Conservation (phyloP, 164 flowering plant species). For the Vitis cinerea region DNA sequence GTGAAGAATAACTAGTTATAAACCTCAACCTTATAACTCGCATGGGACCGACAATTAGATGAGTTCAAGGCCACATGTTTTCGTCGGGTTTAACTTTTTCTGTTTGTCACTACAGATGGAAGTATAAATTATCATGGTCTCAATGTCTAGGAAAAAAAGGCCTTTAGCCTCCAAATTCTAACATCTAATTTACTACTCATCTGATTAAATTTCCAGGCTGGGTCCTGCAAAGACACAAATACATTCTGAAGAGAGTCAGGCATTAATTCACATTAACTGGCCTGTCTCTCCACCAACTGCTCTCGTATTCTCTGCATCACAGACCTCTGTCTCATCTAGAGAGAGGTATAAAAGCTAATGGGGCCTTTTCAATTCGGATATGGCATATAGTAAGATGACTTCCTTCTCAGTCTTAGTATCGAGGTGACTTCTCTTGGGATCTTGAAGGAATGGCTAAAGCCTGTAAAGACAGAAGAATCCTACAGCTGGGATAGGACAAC, state of each 20-base stretch:
- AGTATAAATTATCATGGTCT: too few species aligned
- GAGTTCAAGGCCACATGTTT: too few species aligned
- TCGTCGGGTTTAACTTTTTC: too few species aligned
- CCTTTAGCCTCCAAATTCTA: too few species aligned
- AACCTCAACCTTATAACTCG: too few species aligned
- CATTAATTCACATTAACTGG: conserved; percentile 5
- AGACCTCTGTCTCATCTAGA: not conserved
- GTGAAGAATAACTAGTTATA: too few species aligned
- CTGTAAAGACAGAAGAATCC: not conserved
- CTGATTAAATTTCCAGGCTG: too few species aligned
- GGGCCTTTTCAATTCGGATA: not conserved
- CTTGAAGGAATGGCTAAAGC: not conserved
- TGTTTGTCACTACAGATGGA: too few species aligned
- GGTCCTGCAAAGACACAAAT: too few species aligned
- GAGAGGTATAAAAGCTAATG: not conserved
- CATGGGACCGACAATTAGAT: too few species aligned
- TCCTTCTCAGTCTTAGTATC: conserved; percentile 16
- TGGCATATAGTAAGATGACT: conserved; percentile 5
- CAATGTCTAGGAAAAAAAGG: too few species aligned
- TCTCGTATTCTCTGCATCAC: not conserved
- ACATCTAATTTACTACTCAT: too few species aligned
- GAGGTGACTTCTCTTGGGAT: conserved; percentile 1
- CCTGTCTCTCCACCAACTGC: conserved; percentile 8
- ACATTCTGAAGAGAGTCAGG: not conserved
- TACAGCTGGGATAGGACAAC: not conserved